Evolutionary conservation across 352 stramenopile genomes (phyloP), one percentile per base, ranked within the genome.

Genomic region (Phytophthora kernoviae): DNA sequence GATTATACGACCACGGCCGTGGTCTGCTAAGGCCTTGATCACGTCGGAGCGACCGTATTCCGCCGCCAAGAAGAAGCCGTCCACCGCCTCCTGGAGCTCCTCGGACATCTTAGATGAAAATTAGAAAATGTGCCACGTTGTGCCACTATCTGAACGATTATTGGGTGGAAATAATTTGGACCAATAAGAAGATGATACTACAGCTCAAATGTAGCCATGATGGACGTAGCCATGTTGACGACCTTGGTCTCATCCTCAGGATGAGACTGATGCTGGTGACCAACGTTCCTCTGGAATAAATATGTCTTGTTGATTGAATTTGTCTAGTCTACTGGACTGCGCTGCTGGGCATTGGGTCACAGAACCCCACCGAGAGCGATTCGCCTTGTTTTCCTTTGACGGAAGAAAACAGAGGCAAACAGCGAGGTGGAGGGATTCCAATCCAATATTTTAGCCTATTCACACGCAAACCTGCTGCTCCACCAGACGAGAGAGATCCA

Each of bases 41-140:
- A 96, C 87, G 56, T 96, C 87, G 10, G 84, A 87, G 42, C 84
- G 82, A 21, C 84, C 87, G 68, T 93, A 84, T 48, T 93, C 81
- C 0, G 87, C 87, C 21, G 87, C 87, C 22, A 91, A 56, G 72
- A 95, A 93, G 77, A 95, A 90, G 54, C 83, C 83, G 44, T 93
- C 84, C 53, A 79, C 51, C 12, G 83, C 86, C 62, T 93, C 86
- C 33, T 84, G 76, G 32, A 91, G 68, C 72, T 79, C 70, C 39
- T 79, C 58, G 17, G 64, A 26, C 59, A 67, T 72, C 14, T 30
- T 58, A 30, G 15, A 20, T 3, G 24, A 30, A 30, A 30, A 6
- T 30, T 3, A 7, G 40, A 20, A 44, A 22, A 42, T 45, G 34
- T 8, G 43, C 34, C 20, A 65, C 56, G 51, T 68, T 15, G 32